phyloP scores from a whole-genome alignment of 2,329 filamentous ascomycete species.

The Apiospora saccharicola region DNA sequence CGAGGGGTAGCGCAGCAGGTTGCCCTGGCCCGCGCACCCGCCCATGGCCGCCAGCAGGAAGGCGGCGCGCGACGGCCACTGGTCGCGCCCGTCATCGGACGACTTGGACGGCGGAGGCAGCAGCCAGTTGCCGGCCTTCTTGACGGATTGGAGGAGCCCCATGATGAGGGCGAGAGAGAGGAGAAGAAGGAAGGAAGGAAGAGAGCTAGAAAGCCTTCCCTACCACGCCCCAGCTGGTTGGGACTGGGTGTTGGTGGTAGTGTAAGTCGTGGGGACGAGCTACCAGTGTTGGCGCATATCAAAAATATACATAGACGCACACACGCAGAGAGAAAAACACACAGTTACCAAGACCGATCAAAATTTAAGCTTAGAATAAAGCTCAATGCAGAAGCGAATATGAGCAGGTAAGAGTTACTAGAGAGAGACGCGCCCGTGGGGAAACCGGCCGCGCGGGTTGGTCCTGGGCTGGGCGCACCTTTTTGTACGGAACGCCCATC shows the following conservation, averaged over 20 bases:
- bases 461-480: neutral
- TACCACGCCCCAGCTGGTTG: neutral
- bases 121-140: slow-evolving; percentile 42
- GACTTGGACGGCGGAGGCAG: slow-evolving; percentile 47
- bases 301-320: too few relatives aligned
- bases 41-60: slow-evolving; percentile 67
- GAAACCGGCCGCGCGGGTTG: neutral
- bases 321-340: neutral
- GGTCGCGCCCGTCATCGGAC: slow-evolving; percentile 54
- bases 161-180: neutral
- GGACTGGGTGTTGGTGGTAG: neutral
- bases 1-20: slow-evolving; percentile 64
- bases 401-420: neutral
- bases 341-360: neutral
- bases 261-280: neutral
- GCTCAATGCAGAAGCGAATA: neutral
- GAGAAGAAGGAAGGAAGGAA: too few relatives aligned
- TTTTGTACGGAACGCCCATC: slow-evolving; percentile 13
- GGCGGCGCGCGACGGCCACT: slow-evolving; percentile 62
- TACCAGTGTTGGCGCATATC: neutral
- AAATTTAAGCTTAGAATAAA: slow-evolving; percentile 4
- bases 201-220: neutral
- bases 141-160: slow-evolving; percentile 10
- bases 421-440: slow-evolving; percentile 5
- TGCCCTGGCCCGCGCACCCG: slow-evolving; percentile 65